Percentiles rank a stretch among this genome's conserved stretches.
Evolutionary conservation across 768 basidiomycete genomes (phyloP).

Genomic region (Calocybe cyanea): DNA sequence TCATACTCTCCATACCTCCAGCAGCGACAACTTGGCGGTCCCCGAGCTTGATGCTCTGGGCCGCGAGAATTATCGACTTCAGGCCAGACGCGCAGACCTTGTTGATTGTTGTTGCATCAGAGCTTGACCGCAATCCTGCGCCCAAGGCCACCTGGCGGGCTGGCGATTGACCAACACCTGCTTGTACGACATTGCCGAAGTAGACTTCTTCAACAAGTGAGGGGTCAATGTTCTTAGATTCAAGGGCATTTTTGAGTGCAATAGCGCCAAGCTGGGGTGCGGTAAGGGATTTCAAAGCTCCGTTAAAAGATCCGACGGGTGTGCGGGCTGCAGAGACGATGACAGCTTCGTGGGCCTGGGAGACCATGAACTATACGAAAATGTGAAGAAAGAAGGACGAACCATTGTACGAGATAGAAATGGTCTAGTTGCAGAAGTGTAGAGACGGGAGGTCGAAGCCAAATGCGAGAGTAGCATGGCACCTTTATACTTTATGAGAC

Average conservation of each 20-base stretch:
- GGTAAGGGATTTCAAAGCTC: slow-evolving; percentile 80
- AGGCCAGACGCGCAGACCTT: slow-evolving; percentile 99
- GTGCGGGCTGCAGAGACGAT: slow-evolving; percentile 94
- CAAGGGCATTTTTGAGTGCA: slow-evolving; percentile 89
- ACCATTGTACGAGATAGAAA: slow-evolving; percentile 53
- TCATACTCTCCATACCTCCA: slow-evolving; percentile 99
- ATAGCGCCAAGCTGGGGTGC: slow-evolving; percentile 87
- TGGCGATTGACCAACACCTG: slow-evolving; percentile 96
- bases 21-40: slow-evolving; percentile 85
- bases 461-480: slow-evolving; percentile 44
- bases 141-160: slow-evolving; percentile 94
- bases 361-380: slow-evolving; percentile 3
- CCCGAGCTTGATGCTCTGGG: slow-evolving; percentile 86
- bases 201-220: slow-evolving; percentile 90
- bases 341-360: slow-evolving; percentile 72
- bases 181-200: slow-evolving; percentile 97
- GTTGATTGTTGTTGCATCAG: slow-evolving; percentile 98
- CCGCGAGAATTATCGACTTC: slow-evolving; percentile 92
- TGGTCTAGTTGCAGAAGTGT: slow-evolving; percentile 34
- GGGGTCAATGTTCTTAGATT: slow-evolving; percentile 75
- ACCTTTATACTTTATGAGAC: slow-evolving; percentile 31
- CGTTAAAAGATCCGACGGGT: slow-evolving; percentile 91
- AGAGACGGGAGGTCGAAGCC: slow-evolving; percentile 30
- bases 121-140: slow-evolving; percentile 77
- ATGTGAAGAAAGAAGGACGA: slow-evolving; percentile 8